A percentile compares a stretch with the other conserved stretches of the same genome.
These are phyloP conservation scores for Bolboschoenus planiculmis DNA, from an alignment of 176 grass and related monocot species.

Conservation along the genomic window DNA sequence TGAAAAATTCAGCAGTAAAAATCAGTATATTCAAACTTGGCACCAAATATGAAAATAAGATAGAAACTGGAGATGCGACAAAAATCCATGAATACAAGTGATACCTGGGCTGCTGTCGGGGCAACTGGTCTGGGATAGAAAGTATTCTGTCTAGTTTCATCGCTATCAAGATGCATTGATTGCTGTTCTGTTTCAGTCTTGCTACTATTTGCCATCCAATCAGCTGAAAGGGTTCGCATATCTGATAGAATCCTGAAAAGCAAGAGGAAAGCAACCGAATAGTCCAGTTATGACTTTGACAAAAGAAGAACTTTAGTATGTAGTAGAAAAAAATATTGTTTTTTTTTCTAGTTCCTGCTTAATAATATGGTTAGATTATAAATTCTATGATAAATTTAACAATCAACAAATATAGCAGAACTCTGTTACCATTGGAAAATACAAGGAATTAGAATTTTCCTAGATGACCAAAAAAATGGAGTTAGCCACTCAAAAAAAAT, in stretches of 20 bases:
- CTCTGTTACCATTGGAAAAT: neutral
- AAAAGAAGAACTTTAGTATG: conserved; percentile 4
- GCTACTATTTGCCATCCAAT: conserved; percentile 96
- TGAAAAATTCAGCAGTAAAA: conserved; percentile 32
- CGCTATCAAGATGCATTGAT: conserved; percentile 68
- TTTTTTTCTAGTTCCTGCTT: neutral
- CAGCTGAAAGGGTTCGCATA: conserved; percentile 95
- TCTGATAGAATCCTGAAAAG: conserved; percentile 96
- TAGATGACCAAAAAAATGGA: neutral
- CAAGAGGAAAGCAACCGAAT: conserved; percentile 23
- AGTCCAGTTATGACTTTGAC: neutral
- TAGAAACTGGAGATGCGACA: conserved; percentile 11
- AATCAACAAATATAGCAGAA: neutral
- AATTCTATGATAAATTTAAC: neutral
- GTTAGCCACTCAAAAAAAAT: neutral
- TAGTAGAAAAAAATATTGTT: neutral
- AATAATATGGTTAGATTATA: neutral
- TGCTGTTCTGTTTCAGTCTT: conserved; percentile 68
- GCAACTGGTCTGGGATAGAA: conserved; percentile 97
- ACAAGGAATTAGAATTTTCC: neutral
- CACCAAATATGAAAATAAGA: conserved; percentile 23
- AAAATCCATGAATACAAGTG: conserved; percentile 16
- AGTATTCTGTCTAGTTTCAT: conserved; percentile 61
- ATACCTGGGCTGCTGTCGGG: conserved; percentile 90
- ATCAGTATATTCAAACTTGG: conserved; percentile 10